Base-by-base conservation (phyloP, 768 basidiomycete genomes). In the Pholiota microspora region DNA sequence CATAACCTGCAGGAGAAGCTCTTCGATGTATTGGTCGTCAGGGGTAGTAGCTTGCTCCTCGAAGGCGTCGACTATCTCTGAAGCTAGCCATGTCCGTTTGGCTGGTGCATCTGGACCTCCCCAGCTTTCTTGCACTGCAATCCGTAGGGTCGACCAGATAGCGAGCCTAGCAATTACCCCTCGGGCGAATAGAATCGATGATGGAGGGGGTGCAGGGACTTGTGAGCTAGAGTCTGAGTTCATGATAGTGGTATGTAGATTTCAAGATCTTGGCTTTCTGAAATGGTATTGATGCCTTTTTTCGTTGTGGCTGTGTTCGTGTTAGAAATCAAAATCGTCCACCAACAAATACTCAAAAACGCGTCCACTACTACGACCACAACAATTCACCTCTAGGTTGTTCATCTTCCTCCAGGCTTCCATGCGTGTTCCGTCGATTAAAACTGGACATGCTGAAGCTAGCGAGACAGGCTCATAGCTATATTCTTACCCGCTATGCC, bases 121-220 rank as follows among this genome's bases (percentile, higher is more conserved):
- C 94, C 94, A 96, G 59, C 75, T 72, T 62, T 94, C 83, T 58
- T 88, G 83, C 32, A 98, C 84, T 29, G 94, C 95, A 64, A 96
- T 75, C 36, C 88, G 86, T 24, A 98, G 81, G 2, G 86, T 91
- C 42, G 90, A 82, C 95, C 95, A 98, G 52, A 86, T 73, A 10
- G 80, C 78, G 46, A 98, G 80, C 50, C 94, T 81, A 23, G 94
- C 86, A 55, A 96, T 79, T 3, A 89, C 83, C 2, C 93, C 92
- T 18, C 93, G 85, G 10, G 95, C 94, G 62, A 97, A 95, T 54
- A 92, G 80, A 38, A 92, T 65, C 9, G 83, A 77, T 4, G 76
- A 64, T 0, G 77, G 69, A 16, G 81, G 69, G 3, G 81, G 77
- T 31, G 68, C 56, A 24, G 66, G 55, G 23, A 16, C 9, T 42